A percentile compares a stretch with the other conserved stretches of the same genome.
Conservation (phyloP, 768 basidiomycete species). For the Dioszegia hungarica region DNA sequence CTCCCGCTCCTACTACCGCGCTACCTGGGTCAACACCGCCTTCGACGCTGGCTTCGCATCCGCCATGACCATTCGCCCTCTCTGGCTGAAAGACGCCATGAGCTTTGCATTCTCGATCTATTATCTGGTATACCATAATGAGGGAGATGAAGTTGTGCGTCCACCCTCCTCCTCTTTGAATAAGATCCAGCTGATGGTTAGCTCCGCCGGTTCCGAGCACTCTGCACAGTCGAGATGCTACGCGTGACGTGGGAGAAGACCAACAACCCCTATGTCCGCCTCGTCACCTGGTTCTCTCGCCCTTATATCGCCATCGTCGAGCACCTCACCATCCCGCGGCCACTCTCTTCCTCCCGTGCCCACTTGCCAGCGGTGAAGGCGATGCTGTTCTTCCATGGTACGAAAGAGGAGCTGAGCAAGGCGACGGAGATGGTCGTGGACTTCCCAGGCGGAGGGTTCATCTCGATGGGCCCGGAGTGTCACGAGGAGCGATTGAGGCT, state of each 20-base stretch:
- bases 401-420: constrained; percentile 60
- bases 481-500: constrained; percentile 86
- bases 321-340: constrained; percentile 78
- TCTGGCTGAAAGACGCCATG: constrained; percentile 82
- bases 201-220: constrained; percentile 85
- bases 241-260: constrained; percentile 97
- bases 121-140: constrained; percentile 81
- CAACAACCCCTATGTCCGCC: constrained; percentile 81
- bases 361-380: constrained; percentile 77
- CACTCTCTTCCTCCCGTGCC: constrained; percentile 58
- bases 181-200: constrained; percentile 43
- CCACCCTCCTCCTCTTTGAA: not conserved
- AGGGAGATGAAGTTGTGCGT: constrained; percentile 92
- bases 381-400: constrained; percentile 73
- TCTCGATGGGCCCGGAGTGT: constrained; percentile 92
- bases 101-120: constrained; percentile 81
- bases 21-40: constrained; percentile 89
- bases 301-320: constrained; percentile 64
- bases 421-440: constrained; percentile 82
- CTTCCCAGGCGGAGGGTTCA: constrained; percentile 92
- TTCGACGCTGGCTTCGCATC: constrained; percentile 97
- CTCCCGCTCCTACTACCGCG: constrained; percentile 87
- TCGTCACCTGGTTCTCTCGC: constrained; percentile 56
- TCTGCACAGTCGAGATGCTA: constrained; percentile 94
- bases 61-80: constrained; percentile 84